Evolutionary conservation across 495 filamentous ascomycete species (phyloP).

Genomic region (Talaromyces stipitatus): DNA sequence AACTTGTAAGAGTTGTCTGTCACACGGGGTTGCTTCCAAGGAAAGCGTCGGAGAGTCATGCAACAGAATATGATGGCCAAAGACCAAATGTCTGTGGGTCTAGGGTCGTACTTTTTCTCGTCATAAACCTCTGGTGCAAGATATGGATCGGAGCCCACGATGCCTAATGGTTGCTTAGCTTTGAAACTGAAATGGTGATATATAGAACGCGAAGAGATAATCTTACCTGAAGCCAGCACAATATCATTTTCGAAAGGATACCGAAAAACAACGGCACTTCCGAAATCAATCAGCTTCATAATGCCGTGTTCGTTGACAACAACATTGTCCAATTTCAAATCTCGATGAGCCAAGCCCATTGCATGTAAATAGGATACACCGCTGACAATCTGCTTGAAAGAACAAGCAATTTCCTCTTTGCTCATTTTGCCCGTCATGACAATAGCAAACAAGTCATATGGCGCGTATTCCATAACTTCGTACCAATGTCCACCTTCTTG

Average conservation of each 20-base stretch:
- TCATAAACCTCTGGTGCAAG: constrained; percentile 96
- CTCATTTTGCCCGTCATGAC: constrained; percentile 99
- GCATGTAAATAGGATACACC: constrained; percentile 97
- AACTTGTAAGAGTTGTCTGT: constrained; percentile 92
- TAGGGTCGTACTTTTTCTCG: constrained; percentile 87
- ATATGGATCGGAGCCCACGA: constrained; percentile 97
- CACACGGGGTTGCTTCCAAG: constrained; percentile 91
- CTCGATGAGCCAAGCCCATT: constrained; percentile 92
- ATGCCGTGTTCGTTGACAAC: constrained; percentile 97
- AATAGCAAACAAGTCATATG: constrained; percentile 92
- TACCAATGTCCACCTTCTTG: constrained; percentile 95
- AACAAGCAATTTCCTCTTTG: constrained; percentile 81
- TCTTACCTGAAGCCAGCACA: constrained; percentile 77
- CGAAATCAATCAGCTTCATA: constrained; percentile 99
- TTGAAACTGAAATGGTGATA: constrained; percentile 1
- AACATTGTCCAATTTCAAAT: constrained; percentile 97
- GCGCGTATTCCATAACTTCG: constrained; percentile 99
- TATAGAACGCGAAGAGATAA: not conserved
- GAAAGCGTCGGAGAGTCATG: constrained; percentile 93
- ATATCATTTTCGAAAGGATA: constrained; percentile 96
- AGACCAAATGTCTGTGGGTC: constrained; percentile 94
- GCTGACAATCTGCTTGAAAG: constrained; percentile 88
- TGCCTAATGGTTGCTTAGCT: constrained; percentile 47
- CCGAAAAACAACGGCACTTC: constrained; percentile 90
- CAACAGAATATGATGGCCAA: constrained; percentile 98